A percentile compares a stretch with the other conserved stretches of the same genome.
Conservation (phyloP, 345 rosid species). For the Hypericum androsaemum region DNA sequence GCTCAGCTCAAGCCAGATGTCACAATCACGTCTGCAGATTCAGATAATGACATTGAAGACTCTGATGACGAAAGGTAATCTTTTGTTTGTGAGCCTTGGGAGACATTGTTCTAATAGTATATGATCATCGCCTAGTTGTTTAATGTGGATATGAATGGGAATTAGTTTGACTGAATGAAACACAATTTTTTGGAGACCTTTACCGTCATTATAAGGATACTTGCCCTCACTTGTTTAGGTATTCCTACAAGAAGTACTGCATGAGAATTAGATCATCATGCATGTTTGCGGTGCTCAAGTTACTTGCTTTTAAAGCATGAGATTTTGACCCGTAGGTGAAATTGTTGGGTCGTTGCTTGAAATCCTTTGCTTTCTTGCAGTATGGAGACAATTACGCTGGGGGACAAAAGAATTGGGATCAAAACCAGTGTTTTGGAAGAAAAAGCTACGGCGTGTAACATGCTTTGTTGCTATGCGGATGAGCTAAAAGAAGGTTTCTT, state of each 20-base stretch:
- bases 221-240: too few species aligned
- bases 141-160: too few species aligned
- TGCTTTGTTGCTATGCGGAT: neutral
- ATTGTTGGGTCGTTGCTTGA: neutral
- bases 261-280: too few species aligned
- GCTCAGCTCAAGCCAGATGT: neutral
- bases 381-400: conserved; percentile 98
- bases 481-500: conserved; percentile 6
- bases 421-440: conserved; percentile 49
- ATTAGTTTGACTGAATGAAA: too few species aligned
- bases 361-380: conserved; percentile 28
- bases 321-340: neutral
- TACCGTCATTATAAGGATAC: too few species aligned
- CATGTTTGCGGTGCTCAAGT: neutral
- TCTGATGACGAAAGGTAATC: conserved; percentile 7
- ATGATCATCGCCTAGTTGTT: too few species aligned
- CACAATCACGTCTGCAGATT: neutral
- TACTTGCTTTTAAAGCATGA: neutral
- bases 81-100: neutral
- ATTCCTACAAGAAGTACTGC: too few species aligned
- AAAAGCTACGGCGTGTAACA: conserved; percentile 7
- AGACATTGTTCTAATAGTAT: too few species aligned
- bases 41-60: neutral
- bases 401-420: conserved; percentile 98
- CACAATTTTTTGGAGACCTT: too few species aligned